A percentile compares a stretch with the other conserved stretches of the same genome.
Conservation (phyloP, 495 filamentous ascomycete species). For the Aspergillus sclerotiicarbonarius region DNA sequence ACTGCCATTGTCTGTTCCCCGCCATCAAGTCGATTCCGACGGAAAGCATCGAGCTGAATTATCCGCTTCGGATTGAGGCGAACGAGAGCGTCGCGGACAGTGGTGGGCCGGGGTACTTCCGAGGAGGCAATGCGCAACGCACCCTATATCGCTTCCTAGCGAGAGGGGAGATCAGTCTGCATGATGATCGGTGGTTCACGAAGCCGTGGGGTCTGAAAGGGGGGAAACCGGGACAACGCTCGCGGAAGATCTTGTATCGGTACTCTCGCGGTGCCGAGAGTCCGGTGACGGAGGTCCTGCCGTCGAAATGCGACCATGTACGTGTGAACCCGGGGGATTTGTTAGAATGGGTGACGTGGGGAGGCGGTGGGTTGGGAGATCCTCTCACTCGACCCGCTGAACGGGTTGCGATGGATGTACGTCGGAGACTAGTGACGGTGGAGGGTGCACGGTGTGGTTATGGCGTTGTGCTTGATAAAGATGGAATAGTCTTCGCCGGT, state of each 20-base stretch:
- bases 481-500: slow-evolving; percentile 18
- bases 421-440: slow-evolving; percentile 44
- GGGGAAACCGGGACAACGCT: slow-evolving; percentile 44
- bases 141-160: slow-evolving; percentile 47
- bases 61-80: slow-evolving; percentile 47
- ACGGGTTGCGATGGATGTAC: slow-evolving; percentile 47
- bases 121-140: slow-evolving; percentile 49
- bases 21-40: slow-evolving; percentile 53
- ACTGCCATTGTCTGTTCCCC: slow-evolving; percentile 52
- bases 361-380: slow-evolving; percentile 50
- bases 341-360: slow-evolving; percentile 53
- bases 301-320: slow-evolving; percentile 50
- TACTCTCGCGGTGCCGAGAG: slow-evolving; percentile 31
- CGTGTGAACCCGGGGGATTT: slow-evolving; percentile 47
- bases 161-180: slow-evolving; percentile 46
- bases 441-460: slow-evolving; percentile 43
- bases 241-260: slow-evolving; percentile 41
- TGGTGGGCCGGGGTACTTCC: slow-evolving; percentile 46
- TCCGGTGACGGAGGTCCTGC: slow-evolving; percentile 29
- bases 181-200: slow-evolving; percentile 53
- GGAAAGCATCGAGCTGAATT: slow-evolving; percentile 50
- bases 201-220: slow-evolving; percentile 51
- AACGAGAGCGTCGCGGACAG: slow-evolving; percentile 50
- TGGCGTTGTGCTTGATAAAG: slow-evolving; percentile 30
- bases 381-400: slow-evolving; percentile 44